Percentiles rank a stretch among this genome's conserved stretches.
phyloP scores from a whole-genome alignment of 371 early-diverging fungal species.

The Apophysomyces sp. region DNA sequence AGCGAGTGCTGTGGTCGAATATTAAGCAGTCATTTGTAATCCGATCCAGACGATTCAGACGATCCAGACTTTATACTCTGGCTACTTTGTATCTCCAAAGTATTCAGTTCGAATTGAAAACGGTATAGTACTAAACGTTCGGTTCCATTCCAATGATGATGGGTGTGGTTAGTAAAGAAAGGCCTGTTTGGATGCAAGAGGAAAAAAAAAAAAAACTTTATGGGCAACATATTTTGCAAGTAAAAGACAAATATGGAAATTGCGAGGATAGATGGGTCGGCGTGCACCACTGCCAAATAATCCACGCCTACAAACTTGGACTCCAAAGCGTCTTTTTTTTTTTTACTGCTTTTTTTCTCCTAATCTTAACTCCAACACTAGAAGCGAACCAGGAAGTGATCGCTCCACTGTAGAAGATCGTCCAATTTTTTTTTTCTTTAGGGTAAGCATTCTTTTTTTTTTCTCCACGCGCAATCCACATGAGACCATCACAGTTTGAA shows the following conservation, averaged over 20 bases:
- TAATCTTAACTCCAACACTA: not conserved
- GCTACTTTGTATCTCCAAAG: too few relatives aligned
- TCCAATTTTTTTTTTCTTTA: not conserved
- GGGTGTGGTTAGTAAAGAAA: too few relatives aligned
- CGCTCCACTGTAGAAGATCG: not conserved
- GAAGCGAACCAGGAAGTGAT: not conserved
- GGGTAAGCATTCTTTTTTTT: not conserved
- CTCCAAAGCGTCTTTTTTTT: not conserved
- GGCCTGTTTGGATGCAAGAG: too few relatives aligned
- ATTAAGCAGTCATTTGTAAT: too few relatives aligned
- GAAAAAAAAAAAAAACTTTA: not conserved
- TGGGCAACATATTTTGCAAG: not conserved
- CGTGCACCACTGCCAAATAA: not conserved
- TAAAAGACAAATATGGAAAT: not conserved
- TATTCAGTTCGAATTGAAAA: too few relatives aligned
- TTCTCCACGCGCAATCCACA: not conserved
- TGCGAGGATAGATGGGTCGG: not conserved
- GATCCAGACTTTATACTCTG: too few relatives aligned
- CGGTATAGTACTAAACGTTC: too few relatives aligned
- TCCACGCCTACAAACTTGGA: not conserved
- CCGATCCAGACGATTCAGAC: too few relatives aligned
- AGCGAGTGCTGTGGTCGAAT: too few relatives aligned
- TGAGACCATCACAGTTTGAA: not conserved
- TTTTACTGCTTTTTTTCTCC: conserved; percentile 1
- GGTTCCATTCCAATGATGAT: too few relatives aligned